phyloP scores from a whole-genome alignment of 257 asterid species.

The Primulina tabacum region DNA sequence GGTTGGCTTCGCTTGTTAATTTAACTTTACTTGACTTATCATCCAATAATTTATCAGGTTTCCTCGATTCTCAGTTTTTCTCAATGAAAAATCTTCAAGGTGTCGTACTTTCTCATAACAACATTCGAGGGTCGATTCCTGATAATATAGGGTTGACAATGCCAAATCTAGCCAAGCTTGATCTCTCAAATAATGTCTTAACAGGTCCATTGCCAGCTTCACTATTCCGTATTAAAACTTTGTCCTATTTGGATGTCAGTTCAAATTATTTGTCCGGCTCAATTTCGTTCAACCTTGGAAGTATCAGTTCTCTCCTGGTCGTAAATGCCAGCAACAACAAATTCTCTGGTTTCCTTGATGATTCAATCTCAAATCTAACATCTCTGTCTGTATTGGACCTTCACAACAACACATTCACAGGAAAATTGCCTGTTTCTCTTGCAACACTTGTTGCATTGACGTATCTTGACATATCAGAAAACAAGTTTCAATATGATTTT shows the following conservation, averaged over 20 bases:
- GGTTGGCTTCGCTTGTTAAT: conserved; percentile 42
- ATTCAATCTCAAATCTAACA: conserved; percentile 47
- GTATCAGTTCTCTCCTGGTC: conserved; percentile 44
- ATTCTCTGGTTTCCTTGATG: conserved; percentile 43
- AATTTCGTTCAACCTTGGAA: conserved; percentile 28
- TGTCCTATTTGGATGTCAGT: conserved; percentile 65
- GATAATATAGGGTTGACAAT: conserved; percentile 31
- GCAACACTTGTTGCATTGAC: conserved; percentile 56
- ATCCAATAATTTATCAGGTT: conserved; percentile 52
- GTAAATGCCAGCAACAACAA: conserved; percentile 64
- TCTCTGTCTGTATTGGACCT: conserved; percentile 62
- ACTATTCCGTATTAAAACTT: conserved; percentile 40
- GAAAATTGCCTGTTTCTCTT: conserved; percentile 52
- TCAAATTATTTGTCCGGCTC: conserved; percentile 52
- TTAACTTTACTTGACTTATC: conserved; percentile 63
- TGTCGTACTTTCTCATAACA: conserved; percentile 62
- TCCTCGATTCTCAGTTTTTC: conserved; percentile 33
- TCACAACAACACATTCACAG: conserved; percentile 56
- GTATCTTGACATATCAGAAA: conserved; percentile 71
- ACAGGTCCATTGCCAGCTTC: conserved; percentile 60
- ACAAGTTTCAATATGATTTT: conserved; percentile 46
- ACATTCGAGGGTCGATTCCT: conserved; percentile 49
- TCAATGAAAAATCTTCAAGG: conserved; percentile 63
- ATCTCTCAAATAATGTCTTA: conserved; percentile 54
- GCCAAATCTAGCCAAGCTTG: conserved; percentile 51